A percentile compares a stretch with the other conserved stretches of the same genome.
phyloP scores from a whole-genome alignment of 257 asterid species.

The Forsythia suspensa region DNA sequence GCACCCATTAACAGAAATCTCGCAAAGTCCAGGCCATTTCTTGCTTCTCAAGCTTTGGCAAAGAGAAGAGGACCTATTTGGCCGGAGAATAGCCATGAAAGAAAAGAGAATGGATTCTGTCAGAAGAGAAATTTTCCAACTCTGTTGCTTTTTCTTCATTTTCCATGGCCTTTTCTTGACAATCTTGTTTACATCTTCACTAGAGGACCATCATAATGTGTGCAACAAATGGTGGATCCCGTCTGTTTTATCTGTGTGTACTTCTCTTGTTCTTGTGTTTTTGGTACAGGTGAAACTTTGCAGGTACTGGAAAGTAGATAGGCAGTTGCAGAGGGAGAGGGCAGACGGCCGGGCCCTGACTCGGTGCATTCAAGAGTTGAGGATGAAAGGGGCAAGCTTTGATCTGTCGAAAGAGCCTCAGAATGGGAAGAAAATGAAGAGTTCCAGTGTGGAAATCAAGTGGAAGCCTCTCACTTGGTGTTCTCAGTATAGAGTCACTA shows the following conservation, averaged over 20 bases:
- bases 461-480: slow-evolving; percentile 85
- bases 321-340: slow-evolving; percentile 70
- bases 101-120: slow-evolving; percentile 65
- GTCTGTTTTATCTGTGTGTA: slow-evolving; percentile 36
- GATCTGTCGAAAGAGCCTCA: slow-evolving; percentile 77
- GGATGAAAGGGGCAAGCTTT: slow-evolving; percentile 92
- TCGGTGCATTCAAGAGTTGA: slow-evolving; percentile 80
- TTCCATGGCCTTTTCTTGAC: slow-evolving; percentile 73
- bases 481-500: slow-evolving; percentile 51
- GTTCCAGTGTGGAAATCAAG: slow-evolving; percentile 96
- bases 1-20: slow-evolving; percentile 88
- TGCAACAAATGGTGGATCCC: slow-evolving; percentile 92
- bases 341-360: slow-evolving; percentile 64
- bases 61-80: slow-evolving; percentile 66
- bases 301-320: slow-evolving; percentile 74
- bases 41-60: slow-evolving; percentile 97
- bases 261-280: slow-evolving; percentile 47
- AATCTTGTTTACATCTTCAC: slow-evolving; percentile 56
- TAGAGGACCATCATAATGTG: slow-evolving; percentile 11
- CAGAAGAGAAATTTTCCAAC: slow-evolving; percentile 67
- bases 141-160: slow-evolving; percentile 74
- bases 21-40: slow-evolving; percentile 90
- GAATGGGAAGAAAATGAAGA: slow-evolving; percentile 82
- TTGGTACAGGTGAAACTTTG: slow-evolving; percentile 69
- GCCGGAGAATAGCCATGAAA: slow-evolving; percentile 56